Percentiles rank a stretch among this genome's conserved stretches.
These are phyloP conservation scores for Arthroderma sp. DNA, from an alignment of 2,329 filamentous ascomycete genomes.

Conservation along the genomic window DNA sequence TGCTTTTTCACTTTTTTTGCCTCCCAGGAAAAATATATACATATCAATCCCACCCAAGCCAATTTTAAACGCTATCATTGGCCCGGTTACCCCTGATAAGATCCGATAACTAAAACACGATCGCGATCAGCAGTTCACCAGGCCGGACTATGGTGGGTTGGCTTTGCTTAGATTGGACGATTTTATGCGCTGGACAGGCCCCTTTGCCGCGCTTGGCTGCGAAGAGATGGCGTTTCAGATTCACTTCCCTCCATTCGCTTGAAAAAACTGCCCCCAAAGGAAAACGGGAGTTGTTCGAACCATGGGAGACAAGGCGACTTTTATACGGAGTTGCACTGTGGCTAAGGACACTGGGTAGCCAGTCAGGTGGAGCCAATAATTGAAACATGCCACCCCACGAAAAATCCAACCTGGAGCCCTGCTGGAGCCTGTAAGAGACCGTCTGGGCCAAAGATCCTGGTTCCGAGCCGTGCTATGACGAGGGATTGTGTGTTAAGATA, in stretches of 20 bases:
- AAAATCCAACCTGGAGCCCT: not conserved
- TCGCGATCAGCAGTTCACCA: not conserved
- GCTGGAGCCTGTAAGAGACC: not conserved
- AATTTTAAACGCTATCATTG: not conserved
- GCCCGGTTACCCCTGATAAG: not conserved
- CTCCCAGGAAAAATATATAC: not conserved
- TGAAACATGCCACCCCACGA: not conserved
- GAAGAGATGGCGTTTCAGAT: not conserved
- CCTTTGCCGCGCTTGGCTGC: not conserved
- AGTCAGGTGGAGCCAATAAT: not conserved
- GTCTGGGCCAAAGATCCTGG: not conserved
- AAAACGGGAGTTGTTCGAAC: not conserved
- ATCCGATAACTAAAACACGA: not conserved
- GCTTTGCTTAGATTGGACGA: not conserved
- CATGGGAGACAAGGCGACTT: not conserved
- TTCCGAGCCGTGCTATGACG: not conserved
- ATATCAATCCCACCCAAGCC: not conserved
- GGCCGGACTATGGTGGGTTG: not conserved
- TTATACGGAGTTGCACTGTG: not conserved
- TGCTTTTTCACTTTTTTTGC: not conserved
- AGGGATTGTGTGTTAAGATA: not conserved
- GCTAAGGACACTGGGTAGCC: not conserved
- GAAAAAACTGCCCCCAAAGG: not conserved
- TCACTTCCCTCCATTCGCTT: not conserved
- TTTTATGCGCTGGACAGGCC: not conserved